Evolutionary conservation across 352 stramenopile genomes (phyloP), one percentile per base, ranked within the genome.

Genomic region (Pythium sukuiense): DNA sequence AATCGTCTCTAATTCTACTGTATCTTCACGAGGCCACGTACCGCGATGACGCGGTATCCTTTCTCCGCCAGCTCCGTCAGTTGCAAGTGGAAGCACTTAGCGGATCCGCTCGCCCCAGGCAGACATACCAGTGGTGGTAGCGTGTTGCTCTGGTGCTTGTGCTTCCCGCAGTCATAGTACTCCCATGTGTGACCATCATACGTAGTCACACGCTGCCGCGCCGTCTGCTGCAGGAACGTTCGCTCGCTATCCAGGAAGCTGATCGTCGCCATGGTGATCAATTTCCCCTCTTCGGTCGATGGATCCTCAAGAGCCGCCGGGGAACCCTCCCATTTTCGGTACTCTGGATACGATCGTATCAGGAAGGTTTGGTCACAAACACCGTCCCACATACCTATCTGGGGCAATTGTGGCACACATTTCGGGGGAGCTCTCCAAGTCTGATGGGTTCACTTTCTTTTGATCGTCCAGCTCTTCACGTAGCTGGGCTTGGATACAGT

Each of bases 101-200:
- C 70, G 3, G 76, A 76, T 39, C 82, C 81, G 30, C 68, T 88
- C 11, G 71, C 77, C n/a, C 79, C 81, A 0, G 84, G 82, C 8
- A 93, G 73, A 67, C 82, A 90, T 63, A 93, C 73, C 16, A 93
- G 65, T 6, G 84, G 80, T 53, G 73, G 65, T 9, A 60, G 52
- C 55, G 39, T 24, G 41, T 48, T 49, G 49, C 64, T 74, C 14
- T 59, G 55, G 49, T 71, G 66, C 45, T 59, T 81, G 24, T 71
- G 67, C 59, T 76, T 77, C 9, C 82, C 84, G 49, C 74, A 83
- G 71, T 93, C 84, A 60, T 80, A 93, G 67, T 88, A 91, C 64
- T 88, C 78, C 84, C 84, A 93, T 41, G 80, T 91, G 52, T 89
- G 78, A 26, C 79, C 82, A 37, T 93, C 85, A 60, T 90, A 91